These are phyloP conservation scores for Fusarium dlaminii DNA, from an alignment of 2,329 filamentous ascomycete genomes.

Conservation along the genomic window DNA sequence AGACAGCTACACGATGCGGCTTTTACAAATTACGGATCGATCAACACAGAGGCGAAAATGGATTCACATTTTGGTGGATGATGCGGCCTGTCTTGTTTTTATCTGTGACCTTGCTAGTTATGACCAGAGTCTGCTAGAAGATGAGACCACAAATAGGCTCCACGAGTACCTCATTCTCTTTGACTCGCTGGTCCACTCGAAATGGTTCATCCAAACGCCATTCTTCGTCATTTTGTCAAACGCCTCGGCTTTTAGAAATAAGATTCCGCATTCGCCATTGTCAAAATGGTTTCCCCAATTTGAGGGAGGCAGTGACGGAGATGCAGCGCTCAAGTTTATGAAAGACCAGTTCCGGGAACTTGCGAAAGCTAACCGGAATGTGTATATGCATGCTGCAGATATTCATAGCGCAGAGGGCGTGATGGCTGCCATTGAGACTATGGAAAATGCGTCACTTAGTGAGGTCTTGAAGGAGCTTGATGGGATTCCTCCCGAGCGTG, in stretches of 20 bases:
- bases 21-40: neutral
- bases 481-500: too few relatives aligned
- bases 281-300: neutral
- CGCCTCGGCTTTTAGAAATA: rapidly evolving
- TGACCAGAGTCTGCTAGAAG: neutral
- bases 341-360: neutral
- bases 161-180: neutral
- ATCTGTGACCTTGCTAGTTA: neutral
- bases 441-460: neutral
- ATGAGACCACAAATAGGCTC: neutral
- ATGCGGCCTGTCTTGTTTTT: neutral
- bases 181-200: neutral
- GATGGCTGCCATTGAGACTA: neutral
- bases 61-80: neutral
- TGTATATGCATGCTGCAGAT: neutral
- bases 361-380: neutral
- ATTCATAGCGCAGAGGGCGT: neutral
- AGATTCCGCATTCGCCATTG: neutral
- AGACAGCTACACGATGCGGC: neutral
- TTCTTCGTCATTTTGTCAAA: neutral
- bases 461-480: neutral
- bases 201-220: neutral
- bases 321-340: neutral
- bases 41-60: neutral
- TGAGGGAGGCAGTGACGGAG: neutral